Conservation (phyloP, 306 rosid genomes). For the Pachyrhizus erosus region DNA sequence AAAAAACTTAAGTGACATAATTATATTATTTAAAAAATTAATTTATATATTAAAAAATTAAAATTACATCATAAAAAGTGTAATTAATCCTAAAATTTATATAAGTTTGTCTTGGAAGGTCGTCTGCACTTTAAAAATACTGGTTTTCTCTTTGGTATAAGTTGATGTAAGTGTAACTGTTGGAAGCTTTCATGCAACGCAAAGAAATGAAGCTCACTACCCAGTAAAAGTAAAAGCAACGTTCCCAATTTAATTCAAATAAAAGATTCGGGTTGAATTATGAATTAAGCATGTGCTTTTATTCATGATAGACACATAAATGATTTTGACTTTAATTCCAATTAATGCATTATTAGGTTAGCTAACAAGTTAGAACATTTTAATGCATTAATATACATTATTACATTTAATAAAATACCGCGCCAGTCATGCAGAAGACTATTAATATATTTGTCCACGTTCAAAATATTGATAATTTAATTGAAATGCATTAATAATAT, state of each 20-base stretch:
- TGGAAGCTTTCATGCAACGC: background rate
- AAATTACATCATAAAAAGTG: no score
- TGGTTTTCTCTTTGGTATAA: background rate
- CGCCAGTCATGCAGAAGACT: no score
- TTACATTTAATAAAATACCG: background rate
- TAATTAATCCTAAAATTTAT: no score
- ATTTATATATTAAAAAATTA: no score
- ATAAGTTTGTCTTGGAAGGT: no score
- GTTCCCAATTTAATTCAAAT: conserved; percentile 28
- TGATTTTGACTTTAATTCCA: conserved; percentile 27
- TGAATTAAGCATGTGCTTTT: conserved; percentile 3
- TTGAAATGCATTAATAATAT: no score
- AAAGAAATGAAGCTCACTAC: background rate
- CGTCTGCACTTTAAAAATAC: background rate
- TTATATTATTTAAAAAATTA: no score
- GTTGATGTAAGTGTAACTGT: background rate
- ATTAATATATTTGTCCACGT: no score
- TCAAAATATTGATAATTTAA: no score
- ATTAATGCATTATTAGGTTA: conserved; percentile 28
- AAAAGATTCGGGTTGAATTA: conserved; percentile 14
- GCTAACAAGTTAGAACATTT: conserved; percentile 24
- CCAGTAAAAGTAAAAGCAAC: background rate
- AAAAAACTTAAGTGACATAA: no score
- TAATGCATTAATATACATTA: background rate
- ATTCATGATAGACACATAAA: background rate